A percentile compares a stretch with the other conserved stretches of the same genome.
These are phyloP conservation scores for Starmerella stigmatis DNA, from an alignment of 805 yeast species.

Conservation along the genomic window DNA sequence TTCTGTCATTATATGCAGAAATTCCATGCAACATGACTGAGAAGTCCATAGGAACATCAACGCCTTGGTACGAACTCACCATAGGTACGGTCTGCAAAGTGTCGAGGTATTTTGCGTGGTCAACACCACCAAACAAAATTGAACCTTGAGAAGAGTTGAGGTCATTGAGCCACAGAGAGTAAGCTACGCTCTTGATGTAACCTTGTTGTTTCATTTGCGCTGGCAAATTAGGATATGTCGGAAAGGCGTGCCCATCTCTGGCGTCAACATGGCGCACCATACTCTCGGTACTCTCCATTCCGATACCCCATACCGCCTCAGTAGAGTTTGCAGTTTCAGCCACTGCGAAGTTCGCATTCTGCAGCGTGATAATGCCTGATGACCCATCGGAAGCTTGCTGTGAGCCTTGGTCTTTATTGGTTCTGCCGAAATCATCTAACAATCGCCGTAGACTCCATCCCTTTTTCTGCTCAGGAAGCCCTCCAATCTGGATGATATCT, in stretches of 20 bases:
- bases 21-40: constrained; percentile 24
- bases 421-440: no score
- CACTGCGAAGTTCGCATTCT: constrained; percentile 54
- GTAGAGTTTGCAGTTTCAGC: constrained; percentile 57
- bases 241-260: constrained; percentile 15
- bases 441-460: no score
- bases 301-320: constrained; percentile 41
- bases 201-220: constrained; percentile 33
- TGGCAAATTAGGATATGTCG: constrained; percentile 30
- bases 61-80: constrained; percentile 26
- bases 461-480: constrained; percentile 11
- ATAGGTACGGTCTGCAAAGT: constrained; percentile 31
- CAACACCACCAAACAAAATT: constrained; percentile 36
- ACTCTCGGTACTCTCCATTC: constrained; percentile 30
- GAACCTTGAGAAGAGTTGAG: constrained; percentile 28
- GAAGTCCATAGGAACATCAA: constrained; percentile 19
- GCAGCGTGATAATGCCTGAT: not conserved
- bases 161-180: constrained; percentile 37
- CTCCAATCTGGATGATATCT: constrained; percentile 45
- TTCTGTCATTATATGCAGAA: constrained; percentile 3
- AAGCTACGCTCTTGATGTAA: constrained; percentile 33
- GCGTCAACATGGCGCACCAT: constrained; percentile 23
- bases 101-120: constrained; percentile 34
- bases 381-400: not conserved
- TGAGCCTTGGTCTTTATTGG: no score